Percentiles rank a stretch among this genome's conserved stretches.
These are phyloP conservation scores for Notholithocarpus densiflorus DNA, from an alignment of 306 rosid species.

Conservation along the genomic window DNA sequence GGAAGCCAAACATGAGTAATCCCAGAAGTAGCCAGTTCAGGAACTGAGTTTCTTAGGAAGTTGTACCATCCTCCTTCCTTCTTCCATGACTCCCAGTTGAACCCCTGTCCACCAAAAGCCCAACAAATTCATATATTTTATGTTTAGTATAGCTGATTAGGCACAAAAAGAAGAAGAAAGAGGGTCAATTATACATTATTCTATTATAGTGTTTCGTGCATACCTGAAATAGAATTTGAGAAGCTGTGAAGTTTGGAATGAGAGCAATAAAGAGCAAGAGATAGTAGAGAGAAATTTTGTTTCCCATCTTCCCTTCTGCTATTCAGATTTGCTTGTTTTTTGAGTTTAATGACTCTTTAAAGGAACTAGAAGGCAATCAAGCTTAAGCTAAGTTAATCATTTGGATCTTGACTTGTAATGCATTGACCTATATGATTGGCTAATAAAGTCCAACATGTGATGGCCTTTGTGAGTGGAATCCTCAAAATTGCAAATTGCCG, in stretches of 20 bases:
- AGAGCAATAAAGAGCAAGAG: not conserved
- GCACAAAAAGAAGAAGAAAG: too few relatives aligned
- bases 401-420: not conserved
- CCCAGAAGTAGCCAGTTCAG: not conserved
- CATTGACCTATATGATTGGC: not conserved
- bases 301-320: not conserved
- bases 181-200: too few relatives aligned
- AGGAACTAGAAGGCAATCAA: not conserved
- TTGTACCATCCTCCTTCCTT: conserved; percentile 2
- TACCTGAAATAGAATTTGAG: not conserved
- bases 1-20: conserved; percentile 1
- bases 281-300: not conserved
- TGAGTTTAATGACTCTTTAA: not conserved
- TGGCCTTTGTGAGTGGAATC: too few relatives aligned
- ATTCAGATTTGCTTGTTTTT: not conserved
- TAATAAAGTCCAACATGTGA: not conserved
- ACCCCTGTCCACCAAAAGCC: not conserved
- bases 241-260: not conserved
- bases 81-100: not conserved
- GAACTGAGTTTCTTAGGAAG: not conserved
- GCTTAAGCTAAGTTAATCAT: not conserved
- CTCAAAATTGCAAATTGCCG: too few relatives aligned
- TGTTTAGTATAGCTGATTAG: too few relatives aligned
- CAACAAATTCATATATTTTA: not conserved
- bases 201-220: not conserved